A percentile compares a stretch with the other conserved stretches of the same genome.
Evolutionary conservation across 257 asterid species (phyloP).

Genomic region (Solanum bulbocastanum): DNA sequence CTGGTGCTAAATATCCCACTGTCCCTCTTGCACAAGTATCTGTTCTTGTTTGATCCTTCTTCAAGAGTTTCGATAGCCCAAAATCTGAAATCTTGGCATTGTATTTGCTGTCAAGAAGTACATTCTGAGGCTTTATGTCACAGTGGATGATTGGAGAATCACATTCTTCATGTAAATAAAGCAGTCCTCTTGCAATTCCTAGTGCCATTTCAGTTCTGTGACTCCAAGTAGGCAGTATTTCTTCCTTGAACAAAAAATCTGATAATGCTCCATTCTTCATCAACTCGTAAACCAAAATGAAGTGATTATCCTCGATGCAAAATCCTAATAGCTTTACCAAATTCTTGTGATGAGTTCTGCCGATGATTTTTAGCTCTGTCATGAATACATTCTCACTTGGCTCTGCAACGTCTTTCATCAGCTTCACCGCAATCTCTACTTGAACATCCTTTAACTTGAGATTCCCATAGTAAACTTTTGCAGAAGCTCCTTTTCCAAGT

Average conservation of each 20-base stretch:
- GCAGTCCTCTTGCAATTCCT: conserved; percentile 8
- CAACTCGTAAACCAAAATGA: conserved; percentile 10
- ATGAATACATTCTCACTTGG: not conserved
- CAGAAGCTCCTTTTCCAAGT: conserved; percentile 9
- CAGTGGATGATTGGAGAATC: conserved; percentile 8
- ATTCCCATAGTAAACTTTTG: not conserved
- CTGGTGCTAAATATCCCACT: conserved; percentile 13
- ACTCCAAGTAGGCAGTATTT: conserved; percentile 1
- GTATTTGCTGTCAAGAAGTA: conserved; percentile 1
- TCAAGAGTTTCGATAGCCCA: conserved; percentile 8
- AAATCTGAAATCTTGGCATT: conserved; percentile 11
- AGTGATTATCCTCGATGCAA: not conserved
- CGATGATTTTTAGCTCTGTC: conserved; percentile 4
- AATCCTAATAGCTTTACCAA: conserved; percentile 6
- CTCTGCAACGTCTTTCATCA: not conserved
- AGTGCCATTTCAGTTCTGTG: not conserved
- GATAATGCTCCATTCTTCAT: conserved; percentile 8
- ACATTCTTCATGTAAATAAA: conserved; percentile 12
- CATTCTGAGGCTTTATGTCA: conserved; percentile 9
- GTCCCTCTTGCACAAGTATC: conserved; percentile 10
- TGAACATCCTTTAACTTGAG: not conserved
- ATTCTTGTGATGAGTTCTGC: conserved; percentile 9
- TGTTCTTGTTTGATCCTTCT: not conserved
- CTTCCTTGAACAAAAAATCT: not conserved
- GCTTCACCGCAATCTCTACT: conserved; percentile 1